A percentile compares a stretch with the other conserved stretches of the same genome.
phyloP scores from a whole-genome alignment of 257 asterid genomes.

The Parsonsia alboflavescens region DNA sequence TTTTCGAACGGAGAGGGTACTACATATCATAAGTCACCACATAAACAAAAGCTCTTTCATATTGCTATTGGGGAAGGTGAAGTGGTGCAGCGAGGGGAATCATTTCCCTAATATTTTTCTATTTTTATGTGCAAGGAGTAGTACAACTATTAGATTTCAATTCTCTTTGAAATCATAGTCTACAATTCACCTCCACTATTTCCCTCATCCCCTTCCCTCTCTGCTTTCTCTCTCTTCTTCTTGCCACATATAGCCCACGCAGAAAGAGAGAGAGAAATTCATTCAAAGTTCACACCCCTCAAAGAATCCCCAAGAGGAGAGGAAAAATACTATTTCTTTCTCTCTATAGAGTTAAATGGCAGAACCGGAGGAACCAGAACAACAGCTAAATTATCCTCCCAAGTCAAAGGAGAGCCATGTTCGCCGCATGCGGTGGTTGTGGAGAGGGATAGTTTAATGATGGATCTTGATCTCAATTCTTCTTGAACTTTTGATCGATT shows the following conservation, averaged over 20 bases:
- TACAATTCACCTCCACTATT: not conserved
- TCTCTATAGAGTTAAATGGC: constrained; percentile 26
- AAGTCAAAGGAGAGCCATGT: constrained; percentile 21
- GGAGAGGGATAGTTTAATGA: constrained; percentile 31
- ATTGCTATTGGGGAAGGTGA: not conserved
- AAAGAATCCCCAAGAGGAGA: not conserved
- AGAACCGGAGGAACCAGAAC: too few species aligned
- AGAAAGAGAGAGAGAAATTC: not conserved
- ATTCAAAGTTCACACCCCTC: too few species aligned
- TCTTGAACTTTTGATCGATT: constrained; percentile 86
- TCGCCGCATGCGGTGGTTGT: constrained; percentile 6
- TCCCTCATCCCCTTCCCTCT: not conserved
- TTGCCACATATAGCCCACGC: constrained; percentile 8
- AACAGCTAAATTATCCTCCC: constrained; percentile 6
- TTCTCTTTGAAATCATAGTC: constrained; percentile 16
- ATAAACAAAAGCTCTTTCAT: too few species aligned
- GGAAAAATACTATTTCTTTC: not conserved
- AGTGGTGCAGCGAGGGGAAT: constrained; percentile 1
- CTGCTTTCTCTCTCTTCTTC: not conserved
- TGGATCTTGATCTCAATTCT: constrained; percentile 68
- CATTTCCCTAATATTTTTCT: not conserved
- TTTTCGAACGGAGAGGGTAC: too few species aligned
- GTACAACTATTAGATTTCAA: constrained; percentile 24
- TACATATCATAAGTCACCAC: too few species aligned
- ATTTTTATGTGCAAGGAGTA: constrained; percentile 9